phyloP scores from a whole-genome alignment of 1,139 yeast genomes.

The Candida sojae region DNA sequence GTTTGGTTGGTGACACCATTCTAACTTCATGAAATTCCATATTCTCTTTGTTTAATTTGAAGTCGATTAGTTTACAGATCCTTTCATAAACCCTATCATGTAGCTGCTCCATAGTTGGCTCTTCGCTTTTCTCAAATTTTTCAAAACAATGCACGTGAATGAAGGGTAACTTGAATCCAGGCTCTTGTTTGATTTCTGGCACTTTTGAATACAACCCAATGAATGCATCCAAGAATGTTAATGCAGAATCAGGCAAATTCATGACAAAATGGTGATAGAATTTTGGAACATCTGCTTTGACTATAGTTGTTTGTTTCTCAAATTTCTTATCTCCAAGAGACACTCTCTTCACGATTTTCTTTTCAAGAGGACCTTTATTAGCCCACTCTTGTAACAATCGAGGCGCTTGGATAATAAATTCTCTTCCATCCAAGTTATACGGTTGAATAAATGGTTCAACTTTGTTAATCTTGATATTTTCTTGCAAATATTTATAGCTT shows the following conservation, averaged over 20 bases:
- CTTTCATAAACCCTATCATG: conserved; percentile 62
- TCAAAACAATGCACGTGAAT: conserved; percentile 93
- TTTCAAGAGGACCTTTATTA: conserved; percentile 24
- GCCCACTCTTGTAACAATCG: conserved; percentile 46
- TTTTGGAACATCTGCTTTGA: conserved; percentile 52
- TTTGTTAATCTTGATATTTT: conserved; percentile 67
- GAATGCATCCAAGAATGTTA: conserved; percentile 78
- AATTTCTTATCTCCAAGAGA: conserved; percentile 25
- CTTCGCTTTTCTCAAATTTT: conserved; percentile 69
- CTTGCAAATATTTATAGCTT: conserved; percentile 66
- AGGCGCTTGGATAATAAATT: conserved; percentile 68
- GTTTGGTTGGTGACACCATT: conserved; percentile 94
- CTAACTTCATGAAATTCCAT: conserved; percentile 80
- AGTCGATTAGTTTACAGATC: conserved; percentile 55
- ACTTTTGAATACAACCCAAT: conserved; percentile 61
- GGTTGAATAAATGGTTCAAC: conserved; percentile 61
- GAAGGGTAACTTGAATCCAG: conserved; percentile 64
- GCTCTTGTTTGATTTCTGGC: conserved; percentile 32
- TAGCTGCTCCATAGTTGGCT: conserved; percentile 59
- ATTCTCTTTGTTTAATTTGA: conserved; percentile 45
- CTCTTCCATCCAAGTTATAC: conserved; percentile 79
- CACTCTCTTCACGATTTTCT: conserved; percentile 33
- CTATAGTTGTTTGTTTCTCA: conserved; percentile 28
- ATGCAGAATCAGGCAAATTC: conserved; percentile 94
- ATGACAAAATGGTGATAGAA: conserved; percentile 77